Conservation (phyloP, 768 basidiomycete genomes). For the Boletus insuetus region DNA sequence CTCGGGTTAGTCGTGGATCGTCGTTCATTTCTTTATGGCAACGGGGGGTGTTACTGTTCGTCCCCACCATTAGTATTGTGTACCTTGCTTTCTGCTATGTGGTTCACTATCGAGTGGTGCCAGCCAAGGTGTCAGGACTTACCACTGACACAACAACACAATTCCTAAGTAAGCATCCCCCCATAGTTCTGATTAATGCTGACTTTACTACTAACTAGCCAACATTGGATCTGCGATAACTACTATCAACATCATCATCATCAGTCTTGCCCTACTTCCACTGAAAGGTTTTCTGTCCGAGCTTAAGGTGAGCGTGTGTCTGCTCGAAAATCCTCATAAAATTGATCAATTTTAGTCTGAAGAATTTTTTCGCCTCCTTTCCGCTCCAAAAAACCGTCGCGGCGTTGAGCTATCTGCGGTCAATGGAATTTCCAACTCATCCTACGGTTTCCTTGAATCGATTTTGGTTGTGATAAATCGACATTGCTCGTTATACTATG, state of each 20-base stretch:
- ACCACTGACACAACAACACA: neutral
- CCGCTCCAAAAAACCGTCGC: neutral
- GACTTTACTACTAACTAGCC: neutral
- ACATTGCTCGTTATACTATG: conserved; percentile 9
- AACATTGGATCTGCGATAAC: conserved; percentile 11
- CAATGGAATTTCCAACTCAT: conserved; percentile 16
- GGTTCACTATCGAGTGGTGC: conserved; percentile 16
- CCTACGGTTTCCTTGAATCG: conserved; percentile 7
- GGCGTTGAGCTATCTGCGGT: conserved; percentile 5
- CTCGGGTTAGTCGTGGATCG: neutral
- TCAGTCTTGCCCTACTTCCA: conserved; percentile 13
- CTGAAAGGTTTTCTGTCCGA: conserved; percentile 10
- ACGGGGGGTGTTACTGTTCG: conserved; percentile 4
- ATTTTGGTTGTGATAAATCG: neutral
- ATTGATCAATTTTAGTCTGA: conserved; percentile 10
- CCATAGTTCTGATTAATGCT: neutral
- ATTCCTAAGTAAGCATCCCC: conserved; percentile 4
- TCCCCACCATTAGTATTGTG: neutral
- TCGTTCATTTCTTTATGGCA: neutral
- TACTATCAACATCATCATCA: conserved; percentile 13
- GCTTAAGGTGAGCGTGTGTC: conserved; percentile 3
- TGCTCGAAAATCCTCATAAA: no score
- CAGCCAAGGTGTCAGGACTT: neutral
- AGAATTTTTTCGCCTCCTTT: conserved; percentile 20
- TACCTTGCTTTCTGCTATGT: conserved; percentile 19